Conservation (phyloP, 2,329 filamentous ascomycete species). For the Penicillium sp. region DNA sequence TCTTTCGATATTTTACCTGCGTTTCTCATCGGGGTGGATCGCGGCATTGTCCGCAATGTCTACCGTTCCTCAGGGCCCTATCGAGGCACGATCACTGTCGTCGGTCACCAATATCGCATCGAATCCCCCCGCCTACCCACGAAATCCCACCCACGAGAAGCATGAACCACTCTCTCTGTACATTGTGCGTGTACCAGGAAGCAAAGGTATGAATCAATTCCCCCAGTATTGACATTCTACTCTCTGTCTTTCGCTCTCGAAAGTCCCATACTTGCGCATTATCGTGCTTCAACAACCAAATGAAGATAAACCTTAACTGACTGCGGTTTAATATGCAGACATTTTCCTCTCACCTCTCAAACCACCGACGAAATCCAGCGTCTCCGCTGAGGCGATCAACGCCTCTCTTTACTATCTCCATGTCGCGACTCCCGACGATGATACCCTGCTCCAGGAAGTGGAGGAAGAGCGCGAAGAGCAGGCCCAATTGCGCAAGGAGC, state of each 20-base stretch:
- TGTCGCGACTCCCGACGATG: slow-evolving; percentile 64
- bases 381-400: slow-evolving; percentile 81
- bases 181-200: slow-evolving; percentile 89
- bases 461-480: slow-evolving; percentile 38
- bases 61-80: slow-evolving; percentile 33
- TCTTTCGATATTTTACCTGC: not conserved
- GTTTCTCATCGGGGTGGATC: slow-evolving; percentile 22
- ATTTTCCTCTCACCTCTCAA: slow-evolving; percentile 89
- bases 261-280: slow-evolving; percentile 1
- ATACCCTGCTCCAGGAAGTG: slow-evolving; percentile 40
- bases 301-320: slow-evolving; percentile 19
- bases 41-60: slow-evolving; percentile 27
- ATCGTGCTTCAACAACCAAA: not conserved
- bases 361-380: slow-evolving; percentile 75
- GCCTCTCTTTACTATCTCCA: slow-evolving; percentile 91
- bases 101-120: slow-evolving; percentile 75
- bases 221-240: not conserved
- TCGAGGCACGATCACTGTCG: slow-evolving; percentile 82
- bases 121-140: slow-evolving; percentile 82
- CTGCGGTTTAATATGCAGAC: slow-evolving; percentile 54
- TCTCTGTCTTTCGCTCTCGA: not conserved
- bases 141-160: slow-evolving; percentile 67
- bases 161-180: slow-evolving; percentile 78
- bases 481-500: slow-evolving; percentile 26
- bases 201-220: slow-evolving; percentile 60